Percentiles rank a stretch among this genome's conserved stretches.
These are phyloP conservation scores for Colletotrichum somersetense DNA, from an alignment of 2,329 filamentous ascomycete species.

Conservation along the genomic window DNA sequence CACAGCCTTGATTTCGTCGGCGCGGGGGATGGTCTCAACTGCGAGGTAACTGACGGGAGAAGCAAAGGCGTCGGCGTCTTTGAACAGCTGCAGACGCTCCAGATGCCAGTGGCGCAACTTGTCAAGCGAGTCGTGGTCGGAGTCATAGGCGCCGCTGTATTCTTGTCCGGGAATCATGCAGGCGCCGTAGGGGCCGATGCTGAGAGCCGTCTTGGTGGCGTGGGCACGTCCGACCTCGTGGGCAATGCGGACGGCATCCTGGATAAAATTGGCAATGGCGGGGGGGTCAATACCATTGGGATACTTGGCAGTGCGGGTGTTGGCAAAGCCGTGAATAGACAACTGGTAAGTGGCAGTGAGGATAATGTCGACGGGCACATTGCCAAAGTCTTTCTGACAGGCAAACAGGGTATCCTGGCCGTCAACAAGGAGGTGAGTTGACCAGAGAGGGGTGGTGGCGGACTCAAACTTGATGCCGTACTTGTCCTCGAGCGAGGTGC, in stretches of 20 bases:
- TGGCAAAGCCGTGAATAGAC: constrained; percentile 67
- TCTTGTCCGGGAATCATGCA: constrained; percentile 75
- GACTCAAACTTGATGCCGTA: constrained; percentile 65
- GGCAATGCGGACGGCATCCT: constrained; percentile 60
- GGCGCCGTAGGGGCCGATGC: constrained; percentile 76
- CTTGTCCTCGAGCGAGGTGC: constrained; percentile 73
- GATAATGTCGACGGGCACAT: constrained; percentile 71
- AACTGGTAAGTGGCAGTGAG: constrained; percentile 78
- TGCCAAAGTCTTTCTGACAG: constrained; percentile 69
- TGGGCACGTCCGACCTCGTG: constrained; percentile 49
- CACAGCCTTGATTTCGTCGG: constrained; percentile 72
- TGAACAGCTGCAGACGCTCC: constrained; percentile 66
- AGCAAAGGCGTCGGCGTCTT: constrained; percentile 52
- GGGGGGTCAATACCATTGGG: constrained; percentile 58
- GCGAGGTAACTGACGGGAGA: constrained; percentile 67
- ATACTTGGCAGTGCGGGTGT: constrained; percentile 58
- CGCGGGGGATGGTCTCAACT: constrained; percentile 75
- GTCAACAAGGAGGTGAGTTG: constrained; percentile 72
- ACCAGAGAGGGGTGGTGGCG: constrained; percentile 72
- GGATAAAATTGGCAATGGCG: constrained; percentile 57
- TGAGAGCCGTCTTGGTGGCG: constrained; percentile 63
- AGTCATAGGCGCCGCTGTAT: constrained; percentile 73
- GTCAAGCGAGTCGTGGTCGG: constrained; percentile 56
- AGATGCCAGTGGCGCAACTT: constrained; percentile 69
- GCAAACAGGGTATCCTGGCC: constrained; percentile 63